Base-by-base conservation (phyloP, 2,329 filamentous ascomycete species). In the Aureobasidium uvarum region DNA sequence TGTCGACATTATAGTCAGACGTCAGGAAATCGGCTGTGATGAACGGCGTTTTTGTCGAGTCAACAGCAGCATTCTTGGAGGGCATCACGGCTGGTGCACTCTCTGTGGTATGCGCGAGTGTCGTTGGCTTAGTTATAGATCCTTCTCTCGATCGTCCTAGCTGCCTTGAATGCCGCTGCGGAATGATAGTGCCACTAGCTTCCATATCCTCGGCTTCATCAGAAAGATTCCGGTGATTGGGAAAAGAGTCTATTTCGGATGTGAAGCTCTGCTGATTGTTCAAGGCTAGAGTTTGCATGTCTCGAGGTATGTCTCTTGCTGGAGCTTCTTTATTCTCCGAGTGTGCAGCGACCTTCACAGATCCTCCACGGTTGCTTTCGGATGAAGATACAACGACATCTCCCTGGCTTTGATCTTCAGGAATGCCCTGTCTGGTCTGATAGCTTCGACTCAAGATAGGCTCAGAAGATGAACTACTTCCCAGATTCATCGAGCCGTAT, bases 171-270 rank as follows among this genome's bases (percentile, higher is more conserved):
- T 59, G 63, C 14, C 62, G 67, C 16, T 77, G 75, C 45, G 77
- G 76, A 36, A 78, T 73, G 65, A 79, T 77, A 0, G 77, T 79
- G 13, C 77, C 77, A 51, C 77, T 78, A 11, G 77, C 76, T 67
- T 77, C 76, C 76, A 78, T 76, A 16, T 76, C 74, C 11, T 73
- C 68, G 23, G 67, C 71, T 65, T 74, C 71, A 6, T 54, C 48
- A 14, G 46, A 45, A 33, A 14, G 25, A n/a, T 63, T 52, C 6
- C 38, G 46, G 16, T 33, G 46, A 25, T 45, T 16, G 71, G 74
- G 2, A 5, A 58, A 43, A 36, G 33, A 11, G 8, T 65, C 63
- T 13, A 33, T 16, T 3, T 68, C 65, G 74, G 28, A 74, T 65
- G 33, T 70, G 70, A 55, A 70, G 70, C 58, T 71, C 71, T 64